These are phyloP conservation scores for Aspergillus tubingensis DNA, from an alignment of 2,329 filamentous ascomycete genomes.

Conservation along the genomic window DNA sequence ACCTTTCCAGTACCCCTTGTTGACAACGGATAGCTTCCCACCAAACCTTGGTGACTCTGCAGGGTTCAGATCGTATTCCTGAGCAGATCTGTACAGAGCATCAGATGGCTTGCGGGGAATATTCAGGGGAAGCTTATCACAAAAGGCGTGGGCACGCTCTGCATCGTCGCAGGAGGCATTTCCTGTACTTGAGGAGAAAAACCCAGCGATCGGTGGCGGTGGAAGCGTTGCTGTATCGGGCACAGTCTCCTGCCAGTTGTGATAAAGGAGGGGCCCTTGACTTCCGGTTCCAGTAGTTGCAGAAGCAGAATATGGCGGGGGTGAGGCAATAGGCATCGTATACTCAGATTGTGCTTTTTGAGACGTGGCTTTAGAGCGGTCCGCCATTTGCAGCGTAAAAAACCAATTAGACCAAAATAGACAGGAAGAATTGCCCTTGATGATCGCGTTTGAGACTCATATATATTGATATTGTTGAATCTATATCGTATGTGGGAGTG, in stretches of 20 bases:
- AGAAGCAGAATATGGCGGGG: background rate
- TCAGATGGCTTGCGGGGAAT: constrained; percentile 48
- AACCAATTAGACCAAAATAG: background rate
- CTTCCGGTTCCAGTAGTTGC: constrained; percentile 8
- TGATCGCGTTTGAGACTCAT: background rate
- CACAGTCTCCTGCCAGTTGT: constrained; percentile 62
- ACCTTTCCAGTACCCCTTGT: constrained; percentile 49
- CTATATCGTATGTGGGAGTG: background rate
- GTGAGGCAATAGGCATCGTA: background rate
- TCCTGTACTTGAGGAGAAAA: constrained; percentile 56
- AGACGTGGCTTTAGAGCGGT: background rate
- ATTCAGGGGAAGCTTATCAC: constrained; percentile 54
- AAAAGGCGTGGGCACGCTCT: constrained; percentile 59
- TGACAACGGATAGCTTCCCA: constrained; percentile 39
- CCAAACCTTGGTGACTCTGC: constrained; percentile 45
- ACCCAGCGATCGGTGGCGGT: constrained; percentile 58
- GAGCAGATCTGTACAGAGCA: constrained; percentile 46
- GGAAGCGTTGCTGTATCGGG: constrained; percentile 62
- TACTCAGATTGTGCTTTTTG: background rate
- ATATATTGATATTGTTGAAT: background rate
- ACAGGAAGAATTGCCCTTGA: background rate
- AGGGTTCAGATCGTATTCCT: constrained; percentile 48
- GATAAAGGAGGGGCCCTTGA: constrained; percentile 56
- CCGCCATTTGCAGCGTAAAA: background rate
- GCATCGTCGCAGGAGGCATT: constrained; percentile 59